Evolutionary conservation across 352 stramenopile genomes (phyloP), one percentile per base, ranked within the genome.

Genomic region (Pythium periplocum): DNA sequence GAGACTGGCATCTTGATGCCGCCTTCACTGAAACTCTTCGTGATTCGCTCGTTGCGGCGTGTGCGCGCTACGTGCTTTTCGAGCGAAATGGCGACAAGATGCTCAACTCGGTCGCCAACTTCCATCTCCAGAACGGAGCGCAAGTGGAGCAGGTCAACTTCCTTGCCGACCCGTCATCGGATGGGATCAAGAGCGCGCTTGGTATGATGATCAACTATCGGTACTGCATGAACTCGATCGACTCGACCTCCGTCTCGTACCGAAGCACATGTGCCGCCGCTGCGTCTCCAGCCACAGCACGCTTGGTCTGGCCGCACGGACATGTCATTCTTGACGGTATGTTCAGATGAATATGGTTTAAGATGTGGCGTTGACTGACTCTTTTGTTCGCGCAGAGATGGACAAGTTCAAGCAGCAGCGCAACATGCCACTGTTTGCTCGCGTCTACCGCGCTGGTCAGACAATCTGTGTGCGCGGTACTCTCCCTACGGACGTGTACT

Each of bases 141-240:
- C 83, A 94, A 57, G 81, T 94, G 12, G 83, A 94, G 55, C 82
- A 90, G 46, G 69, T 94, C 51, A 92, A 94, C 48, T 94, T 92
- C 48, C 68, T 84, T 37, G 83, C 81, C 0, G 80, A 94, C 54
- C 70, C 68, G 11, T 86, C 79, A 3, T 55, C 62, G 6, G 64
- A 71, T 12, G 74, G 73, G 7, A 54, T 90, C 36, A 51, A 53
- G 11, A 70, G 51, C 6, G 71, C 78, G 26, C 69, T 85, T 4
- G 78, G 75, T 6, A 83, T 89, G 61, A 94, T 94, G 83, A 87
- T 94, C 66, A 94, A 94, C 60, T 94, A 94, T 53, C 79, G 83
- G 45, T 94, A 94, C 53, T 86, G 77, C 53, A 91, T 94, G 78
- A 88, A 68, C 4, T 87, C 76, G 34, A 81, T 89, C 47, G 73